A percentile compares a stretch with the other conserved stretches of the same genome.
Conservation (phyloP, 2,329 filamentous ascomycete genomes). For the Pseudogymnoascus sp. region DNA sequence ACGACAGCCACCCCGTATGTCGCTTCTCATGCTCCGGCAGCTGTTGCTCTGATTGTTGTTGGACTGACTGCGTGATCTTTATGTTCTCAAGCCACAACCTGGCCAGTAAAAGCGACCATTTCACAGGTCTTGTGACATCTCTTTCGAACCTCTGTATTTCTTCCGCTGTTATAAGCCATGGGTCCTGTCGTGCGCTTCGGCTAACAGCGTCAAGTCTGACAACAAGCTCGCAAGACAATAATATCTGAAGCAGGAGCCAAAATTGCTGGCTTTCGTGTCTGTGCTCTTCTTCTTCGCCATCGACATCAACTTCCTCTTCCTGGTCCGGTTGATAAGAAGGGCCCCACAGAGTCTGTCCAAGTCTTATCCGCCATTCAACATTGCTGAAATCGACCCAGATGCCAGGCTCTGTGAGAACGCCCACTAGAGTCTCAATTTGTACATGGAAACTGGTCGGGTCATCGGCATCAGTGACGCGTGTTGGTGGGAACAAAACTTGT, state of each 20-base stretch:
- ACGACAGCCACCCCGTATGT: background rate
- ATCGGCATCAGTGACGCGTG: constrained; percentile 47
- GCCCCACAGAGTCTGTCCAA: constrained; percentile 67
- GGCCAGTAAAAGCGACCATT: constrained; percentile 60
- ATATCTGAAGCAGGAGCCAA: constrained; percentile 59
- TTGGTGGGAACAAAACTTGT: constrained; percentile 51
- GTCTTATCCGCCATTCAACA: constrained; percentile 66
- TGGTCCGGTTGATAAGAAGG: constrained; percentile 41
- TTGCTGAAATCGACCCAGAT: constrained; percentile 70
- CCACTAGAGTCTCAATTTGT: constrained; percentile 62
- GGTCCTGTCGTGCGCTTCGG: constrained; percentile 49
- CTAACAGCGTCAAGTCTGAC: constrained; percentile 57
- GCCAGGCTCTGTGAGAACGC: constrained; percentile 56
- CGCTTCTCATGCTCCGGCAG: background rate
- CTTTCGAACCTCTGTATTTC: constrained; percentile 56
- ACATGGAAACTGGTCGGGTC: constrained; percentile 59
- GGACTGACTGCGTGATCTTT: constrained; percentile 33
- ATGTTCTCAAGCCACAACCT: constrained; percentile 64
- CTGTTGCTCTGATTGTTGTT: background rate
- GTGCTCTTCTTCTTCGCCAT: constrained; percentile 35
- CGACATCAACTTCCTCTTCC: constrained; percentile 45
- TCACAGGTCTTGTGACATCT: constrained; percentile 53
- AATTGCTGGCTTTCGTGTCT: constrained; percentile 52
- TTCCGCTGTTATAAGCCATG: constrained; percentile 44
- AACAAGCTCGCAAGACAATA: constrained; percentile 59